Conservation (phyloP, 257 asterid genomes). For the Vinca minor region DNA sequence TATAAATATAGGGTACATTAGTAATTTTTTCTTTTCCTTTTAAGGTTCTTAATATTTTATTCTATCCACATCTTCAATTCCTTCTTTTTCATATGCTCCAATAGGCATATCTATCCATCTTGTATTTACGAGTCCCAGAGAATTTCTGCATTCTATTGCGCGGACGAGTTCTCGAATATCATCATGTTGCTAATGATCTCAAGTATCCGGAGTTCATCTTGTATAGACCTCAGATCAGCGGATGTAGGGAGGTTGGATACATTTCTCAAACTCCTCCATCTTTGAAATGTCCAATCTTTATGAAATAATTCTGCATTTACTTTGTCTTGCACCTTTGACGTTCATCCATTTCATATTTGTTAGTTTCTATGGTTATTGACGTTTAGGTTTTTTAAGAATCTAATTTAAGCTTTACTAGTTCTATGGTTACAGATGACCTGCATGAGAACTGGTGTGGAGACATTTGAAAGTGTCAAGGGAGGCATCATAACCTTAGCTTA, state of each 20-base stretch:
- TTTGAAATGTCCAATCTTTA: not conserved
- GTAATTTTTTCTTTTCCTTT: not conserved
- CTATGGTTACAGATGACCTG: not conserved
- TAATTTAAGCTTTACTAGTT: not conserved
- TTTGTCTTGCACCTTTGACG: not conserved
- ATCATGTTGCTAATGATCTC: constrained; percentile 68
- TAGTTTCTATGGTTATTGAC: not conserved
- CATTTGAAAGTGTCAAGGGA: not conserved
- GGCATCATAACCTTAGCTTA: not conserved
- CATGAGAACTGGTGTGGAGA: not conserved
- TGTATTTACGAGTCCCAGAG: constrained; percentile 54
- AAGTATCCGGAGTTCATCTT: constrained; percentile 64
- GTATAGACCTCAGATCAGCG: constrained; percentile 61
- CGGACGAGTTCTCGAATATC: constrained; percentile 56
- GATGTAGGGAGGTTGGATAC: constrained; percentile 33
- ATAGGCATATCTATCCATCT: constrained; percentile 82
- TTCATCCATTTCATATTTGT: not conserved
- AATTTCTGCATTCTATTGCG: constrained; percentile 58
- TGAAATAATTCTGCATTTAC: not conserved
- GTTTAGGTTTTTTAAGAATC: not conserved
- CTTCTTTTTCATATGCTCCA: constrained; percentile 23
- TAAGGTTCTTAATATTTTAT: too few species aligned
- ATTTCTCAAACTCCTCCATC: not conserved
- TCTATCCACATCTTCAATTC: not conserved
- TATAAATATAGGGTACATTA: constrained; percentile 14